Evolutionary conservation across 345 rosid genomes (phyloP).

Genomic region (Brassica cretica): DNA sequence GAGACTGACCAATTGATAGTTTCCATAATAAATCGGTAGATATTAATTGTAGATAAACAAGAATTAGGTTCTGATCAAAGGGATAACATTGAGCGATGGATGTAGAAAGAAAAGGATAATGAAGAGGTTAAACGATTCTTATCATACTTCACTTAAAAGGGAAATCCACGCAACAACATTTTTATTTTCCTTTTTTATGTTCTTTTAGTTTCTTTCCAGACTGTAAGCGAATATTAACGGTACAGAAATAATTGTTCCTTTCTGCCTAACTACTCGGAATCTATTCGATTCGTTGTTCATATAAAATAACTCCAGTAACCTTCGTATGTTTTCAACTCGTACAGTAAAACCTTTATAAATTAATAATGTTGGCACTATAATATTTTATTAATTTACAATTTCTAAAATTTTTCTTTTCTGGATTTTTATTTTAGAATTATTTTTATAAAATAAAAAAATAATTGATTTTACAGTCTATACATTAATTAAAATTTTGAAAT

Average conservation of each 20-base stretch:
- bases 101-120: slow-evolving; percentile 33
- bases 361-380: no score
- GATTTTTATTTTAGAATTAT: no score
- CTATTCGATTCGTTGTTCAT: slow-evolving; percentile 9
- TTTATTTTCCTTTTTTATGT: not conserved
- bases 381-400: no score
- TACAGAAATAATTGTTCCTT: not conserved
- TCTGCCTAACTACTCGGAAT: slow-evolving; percentile 19
- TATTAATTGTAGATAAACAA: slow-evolving; percentile 11
- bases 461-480: no score
- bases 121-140: slow-evolving; percentile 35
- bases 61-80: slow-evolving; percentile 17
- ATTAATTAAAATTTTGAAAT: no score
- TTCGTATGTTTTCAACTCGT: not conserved
- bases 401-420: no score
- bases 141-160: slow-evolving; percentile 40
- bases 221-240: slow-evolving; percentile 16
- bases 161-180: slow-evolving; percentile 25
- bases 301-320: not conserved
- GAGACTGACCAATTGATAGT: not conserved
- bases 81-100: slow-evolving; percentile 11
- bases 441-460: no score
- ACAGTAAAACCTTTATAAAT: no score
- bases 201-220: slow-evolving; percentile 8
- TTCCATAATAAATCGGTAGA: not conserved